Evolutionary conservation across 208 protist species (phyloP).

Genomic region (Giardia muris): DNA sequence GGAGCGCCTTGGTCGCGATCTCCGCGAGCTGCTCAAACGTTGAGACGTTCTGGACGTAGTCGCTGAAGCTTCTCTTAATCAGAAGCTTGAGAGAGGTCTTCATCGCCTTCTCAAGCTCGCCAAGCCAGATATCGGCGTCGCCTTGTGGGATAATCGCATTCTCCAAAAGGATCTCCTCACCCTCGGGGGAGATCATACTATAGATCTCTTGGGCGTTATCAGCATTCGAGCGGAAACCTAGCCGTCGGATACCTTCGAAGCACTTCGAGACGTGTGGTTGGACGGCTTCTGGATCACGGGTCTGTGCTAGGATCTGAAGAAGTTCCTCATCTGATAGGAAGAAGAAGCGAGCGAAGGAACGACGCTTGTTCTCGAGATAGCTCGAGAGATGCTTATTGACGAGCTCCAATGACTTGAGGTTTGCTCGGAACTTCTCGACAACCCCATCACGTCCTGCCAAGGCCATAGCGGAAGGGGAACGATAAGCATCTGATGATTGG

Average conservation of each 20-base stretch:
- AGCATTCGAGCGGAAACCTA: slow-evolving; percentile 55
- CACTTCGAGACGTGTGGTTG: slow-evolving; percentile 78
- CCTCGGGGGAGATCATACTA: slow-evolving; percentile 64
- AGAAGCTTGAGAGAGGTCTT: slow-evolving; percentile 16
- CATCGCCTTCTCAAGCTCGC: slow-evolving; percentile 54
- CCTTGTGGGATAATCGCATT: slow-evolving; percentile 52
- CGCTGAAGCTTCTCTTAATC: slow-evolving; percentile 43
- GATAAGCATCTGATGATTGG: slow-evolving; percentile 20
- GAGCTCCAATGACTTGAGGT: slow-evolving; percentile 63
- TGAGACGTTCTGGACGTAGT: slow-evolving; percentile 41
- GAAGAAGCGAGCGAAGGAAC: slow-evolving; percentile 66
- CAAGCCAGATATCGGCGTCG: slow-evolving; percentile 73
- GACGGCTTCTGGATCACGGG: slow-evolving; percentile 72
- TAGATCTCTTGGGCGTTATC: slow-evolving; percentile 56
- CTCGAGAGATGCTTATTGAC: slow-evolving; percentile 61
- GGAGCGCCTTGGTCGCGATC: slow-evolving; percentile 33
- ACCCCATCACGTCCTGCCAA: slow-evolving; percentile 69
- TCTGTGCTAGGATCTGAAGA: slow-evolving; percentile 85
- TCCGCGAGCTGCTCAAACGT: slow-evolving; percentile 39
- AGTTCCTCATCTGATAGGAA: slow-evolving; percentile 90
- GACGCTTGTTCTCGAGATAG: slow-evolving; percentile 58
- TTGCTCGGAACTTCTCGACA: slow-evolving; percentile 59
- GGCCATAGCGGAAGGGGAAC: slow-evolving; percentile 55
- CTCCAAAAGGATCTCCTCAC: slow-evolving; percentile 57
- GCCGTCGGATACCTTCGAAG: slow-evolving; percentile 75